Evolutionary conservation across 176 grass and related monocot species (phyloP).

Genomic region (Oryza coarctata): DNA sequence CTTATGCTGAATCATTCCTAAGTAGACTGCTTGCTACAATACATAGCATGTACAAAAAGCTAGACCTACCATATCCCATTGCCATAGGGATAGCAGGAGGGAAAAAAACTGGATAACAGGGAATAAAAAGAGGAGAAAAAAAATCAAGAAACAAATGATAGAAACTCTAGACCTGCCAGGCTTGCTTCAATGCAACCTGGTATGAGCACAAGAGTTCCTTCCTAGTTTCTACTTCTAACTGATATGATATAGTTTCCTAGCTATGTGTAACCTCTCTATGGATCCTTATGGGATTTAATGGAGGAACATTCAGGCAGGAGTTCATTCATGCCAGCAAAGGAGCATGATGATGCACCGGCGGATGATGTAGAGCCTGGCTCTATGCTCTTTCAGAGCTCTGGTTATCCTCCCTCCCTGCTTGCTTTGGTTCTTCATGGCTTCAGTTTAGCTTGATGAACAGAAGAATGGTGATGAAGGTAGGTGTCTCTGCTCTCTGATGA

Average conservation of each 20-base stretch:
- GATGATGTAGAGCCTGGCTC: constrained; percentile 71
- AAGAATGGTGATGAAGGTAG: constrained; percentile 12
- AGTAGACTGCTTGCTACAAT: constrained; percentile 28
- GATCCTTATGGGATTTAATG: constrained; percentile 23
- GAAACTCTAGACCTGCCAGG: constrained; percentile 17
- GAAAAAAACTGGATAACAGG: constrained; percentile 20
- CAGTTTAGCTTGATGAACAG: constrained; percentile 9
- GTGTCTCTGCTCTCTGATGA: constrained; percentile 25
- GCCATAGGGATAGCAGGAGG: constrained; percentile 8
- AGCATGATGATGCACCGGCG: constrained; percentile 74
- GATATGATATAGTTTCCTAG: constrained; percentile 28
- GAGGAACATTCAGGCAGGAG: constrained; percentile 13
- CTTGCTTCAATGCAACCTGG: constrained; percentile 28
- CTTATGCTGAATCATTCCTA: constrained; percentile 30
- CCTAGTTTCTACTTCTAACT: constrained; percentile 36
- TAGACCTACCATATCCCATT: constrained; percentile 7
- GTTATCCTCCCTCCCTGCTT: constrained; percentile 49
- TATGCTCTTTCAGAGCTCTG: constrained; percentile 64
- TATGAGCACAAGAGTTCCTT: constrained; percentile 27
- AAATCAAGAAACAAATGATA: constrained; percentile 22
- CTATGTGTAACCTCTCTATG: constrained; percentile 30
- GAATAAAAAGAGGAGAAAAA: not conserved
- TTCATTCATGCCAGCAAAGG: constrained; percentile 69
- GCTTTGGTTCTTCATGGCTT: constrained; percentile 52
- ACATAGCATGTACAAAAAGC: constrained; percentile 41